These are phyloP conservation scores for Eucalyptus victrix DNA, from an alignment of 345 rosid genomes.

Conservation along the genomic window DNA sequence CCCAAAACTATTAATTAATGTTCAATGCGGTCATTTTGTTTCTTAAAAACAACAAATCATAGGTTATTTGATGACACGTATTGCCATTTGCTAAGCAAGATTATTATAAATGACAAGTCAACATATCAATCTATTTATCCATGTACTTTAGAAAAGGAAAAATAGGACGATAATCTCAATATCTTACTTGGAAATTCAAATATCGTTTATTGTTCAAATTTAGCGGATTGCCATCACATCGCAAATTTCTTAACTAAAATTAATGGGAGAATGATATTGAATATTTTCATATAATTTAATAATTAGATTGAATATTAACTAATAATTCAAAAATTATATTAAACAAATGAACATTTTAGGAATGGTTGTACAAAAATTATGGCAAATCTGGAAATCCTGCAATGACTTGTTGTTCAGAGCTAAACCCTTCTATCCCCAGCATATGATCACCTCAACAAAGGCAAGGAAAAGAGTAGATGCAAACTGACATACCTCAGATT, in stretches of 20 bases:
- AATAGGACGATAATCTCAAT: too few relatives aligned
- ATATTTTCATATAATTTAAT: background rate
- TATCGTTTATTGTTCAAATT: background rate
- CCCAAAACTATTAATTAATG: background rate
- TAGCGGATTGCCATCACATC: rapidly evolving
- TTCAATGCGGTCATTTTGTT: too few relatives aligned
- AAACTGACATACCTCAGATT: background rate
- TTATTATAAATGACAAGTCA: too few relatives aligned
- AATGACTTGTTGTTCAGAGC: rapidly evolving
- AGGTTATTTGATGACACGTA: too few relatives aligned
- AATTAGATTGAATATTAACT: too few relatives aligned
- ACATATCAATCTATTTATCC: background rate
- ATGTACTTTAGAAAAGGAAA: background rate
- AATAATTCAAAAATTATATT: too few relatives aligned
- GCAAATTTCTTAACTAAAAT: background rate
- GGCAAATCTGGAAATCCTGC: background rate
- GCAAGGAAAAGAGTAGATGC: background rate
- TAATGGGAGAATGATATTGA: background rate
- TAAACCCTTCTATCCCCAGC: background rate
- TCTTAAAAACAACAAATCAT: too few relatives aligned
- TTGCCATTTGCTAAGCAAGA: too few relatives aligned
- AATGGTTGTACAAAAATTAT: background rate
- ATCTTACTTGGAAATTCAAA: background rate
- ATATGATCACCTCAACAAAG: background rate
- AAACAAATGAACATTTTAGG: too few relatives aligned